Conservation (phyloP, 805 yeast genomes). For the Candida incommunis region DNA sequence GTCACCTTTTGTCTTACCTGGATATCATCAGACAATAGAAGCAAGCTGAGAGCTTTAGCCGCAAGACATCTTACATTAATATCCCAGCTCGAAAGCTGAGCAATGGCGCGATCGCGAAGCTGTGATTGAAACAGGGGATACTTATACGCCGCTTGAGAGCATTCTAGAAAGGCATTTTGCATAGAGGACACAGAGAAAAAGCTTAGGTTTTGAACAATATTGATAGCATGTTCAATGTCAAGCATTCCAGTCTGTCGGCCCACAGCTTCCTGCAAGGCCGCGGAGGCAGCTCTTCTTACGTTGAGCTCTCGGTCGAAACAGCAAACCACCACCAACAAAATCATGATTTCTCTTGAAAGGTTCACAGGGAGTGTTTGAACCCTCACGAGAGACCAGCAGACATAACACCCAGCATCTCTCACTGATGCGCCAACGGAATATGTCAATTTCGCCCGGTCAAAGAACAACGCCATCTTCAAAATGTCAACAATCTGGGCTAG, state of each 20-base stretch:
- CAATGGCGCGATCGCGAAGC: not conserved
- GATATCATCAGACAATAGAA: not conserved
- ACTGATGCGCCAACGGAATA: not conserved
- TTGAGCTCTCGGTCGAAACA: not conserved
- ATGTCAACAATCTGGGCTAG: not conserved
- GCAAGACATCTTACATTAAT: not conserved
- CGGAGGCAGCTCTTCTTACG: not conserved
- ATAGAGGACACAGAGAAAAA: not conserved
- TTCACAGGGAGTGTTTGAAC: not conserved
- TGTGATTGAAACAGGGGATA: not conserved
- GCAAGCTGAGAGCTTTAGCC: not conserved
- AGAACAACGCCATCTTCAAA: not conserved
- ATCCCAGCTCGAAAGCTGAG: not conserved
- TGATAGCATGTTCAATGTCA: not conserved
- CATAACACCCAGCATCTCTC: not conserved
- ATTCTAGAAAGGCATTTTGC: not conserved
- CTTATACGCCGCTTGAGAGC: not conserved
- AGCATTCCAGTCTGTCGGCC: not conserved
- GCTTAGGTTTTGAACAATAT: not conserved
- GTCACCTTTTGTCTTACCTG: not conserved
- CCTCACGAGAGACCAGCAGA: not conserved
- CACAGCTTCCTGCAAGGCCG: constrained; percentile 1
- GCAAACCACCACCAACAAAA: not conserved
- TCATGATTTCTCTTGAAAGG: not conserved
- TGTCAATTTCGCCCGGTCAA: not conserved